These are phyloP conservation scores for Starmerella vaccinii DNA, from an alignment of 805 yeast genomes.

Conservation along the genomic window DNA sequence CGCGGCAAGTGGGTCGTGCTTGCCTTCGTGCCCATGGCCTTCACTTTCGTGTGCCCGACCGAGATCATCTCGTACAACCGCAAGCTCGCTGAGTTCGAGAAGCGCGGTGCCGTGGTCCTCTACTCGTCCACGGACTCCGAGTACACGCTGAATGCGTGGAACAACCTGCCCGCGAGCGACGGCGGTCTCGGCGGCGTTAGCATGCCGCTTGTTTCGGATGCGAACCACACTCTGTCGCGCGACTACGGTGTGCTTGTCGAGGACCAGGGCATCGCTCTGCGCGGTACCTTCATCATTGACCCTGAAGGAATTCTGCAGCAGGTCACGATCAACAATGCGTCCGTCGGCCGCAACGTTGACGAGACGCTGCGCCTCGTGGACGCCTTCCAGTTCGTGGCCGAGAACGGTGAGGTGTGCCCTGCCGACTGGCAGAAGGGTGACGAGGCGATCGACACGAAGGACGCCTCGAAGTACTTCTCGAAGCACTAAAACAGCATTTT, in stretches of 20 bases:
- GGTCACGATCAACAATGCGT: conserved; percentile 94
- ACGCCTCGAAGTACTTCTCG: conserved; percentile 24
- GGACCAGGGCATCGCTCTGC: conserved; percentile 92
- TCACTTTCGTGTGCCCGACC: conserved; percentile 99
- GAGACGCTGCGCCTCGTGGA: conserved; percentile 96
- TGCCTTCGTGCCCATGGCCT: conserved; percentile 97
- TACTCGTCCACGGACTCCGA: conserved; percentile 98
- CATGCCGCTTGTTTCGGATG: conserved; percentile 92
- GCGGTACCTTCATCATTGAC: conserved; percentile 97
- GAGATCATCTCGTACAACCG: conserved; percentile 98
- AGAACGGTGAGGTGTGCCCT: conserved; percentile 99
- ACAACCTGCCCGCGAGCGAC: conserved; percentile 88
- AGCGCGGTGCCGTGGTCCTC: conserved; percentile 75
- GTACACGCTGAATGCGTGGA: conserved; percentile 96
- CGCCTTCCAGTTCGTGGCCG: conserved; percentile 99
- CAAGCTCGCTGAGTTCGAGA: conserved; percentile 81
- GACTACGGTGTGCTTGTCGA: conserved; percentile 97
- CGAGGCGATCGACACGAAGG: conserved; percentile 59
- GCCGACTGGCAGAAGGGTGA: conserved; percentile 98
- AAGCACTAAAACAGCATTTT: conserved; percentile 13
- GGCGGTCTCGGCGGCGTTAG: conserved; percentile 96
- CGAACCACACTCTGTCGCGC: conserved; percentile 86
- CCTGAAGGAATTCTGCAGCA: conserved; percentile 93
- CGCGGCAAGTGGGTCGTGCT: conserved; percentile 96
- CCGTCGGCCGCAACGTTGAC: conserved; percentile 98